A percentile compares a stretch with the other conserved stretches of the same genome.
Conservation (phyloP, 768 basidiomycete species). For the Mycena sanguinolenta region DNA sequence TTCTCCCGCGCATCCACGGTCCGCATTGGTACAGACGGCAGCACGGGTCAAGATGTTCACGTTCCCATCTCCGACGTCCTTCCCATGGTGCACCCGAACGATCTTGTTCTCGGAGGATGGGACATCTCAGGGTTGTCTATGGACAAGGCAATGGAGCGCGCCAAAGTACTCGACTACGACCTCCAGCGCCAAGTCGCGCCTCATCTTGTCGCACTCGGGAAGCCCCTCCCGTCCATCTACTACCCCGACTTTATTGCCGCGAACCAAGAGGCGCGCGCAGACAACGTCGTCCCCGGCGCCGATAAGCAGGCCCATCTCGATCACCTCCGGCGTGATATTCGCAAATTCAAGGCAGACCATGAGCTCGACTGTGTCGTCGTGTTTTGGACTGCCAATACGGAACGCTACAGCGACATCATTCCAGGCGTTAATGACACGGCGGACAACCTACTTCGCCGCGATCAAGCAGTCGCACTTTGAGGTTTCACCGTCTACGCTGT, state of each 20-base stretch:
- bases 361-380: slow-evolving; percentile 90
- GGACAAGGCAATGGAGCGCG: slow-evolving; percentile 94
- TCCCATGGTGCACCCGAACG: slow-evolving; percentile 98
- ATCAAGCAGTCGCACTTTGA: slow-evolving; percentile 91
- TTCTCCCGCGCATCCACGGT: slow-evolving; percentile 97
- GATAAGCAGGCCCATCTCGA: slow-evolving; percentile 95
- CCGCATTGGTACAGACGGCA: slow-evolving; percentile 86
- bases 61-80: slow-evolving; percentile 93
- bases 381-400: slow-evolving; percentile 99
- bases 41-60: slow-evolving; percentile 89
- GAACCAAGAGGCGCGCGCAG: slow-evolving; percentile 96
- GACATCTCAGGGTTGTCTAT: slow-evolving; percentile 90
- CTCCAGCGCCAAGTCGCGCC: slow-evolving; percentile 95
- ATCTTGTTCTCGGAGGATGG: slow-evolving; percentile 99
- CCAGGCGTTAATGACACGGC: slow-evolving; percentile 96
- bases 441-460: slow-evolving; percentile 83
- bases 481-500: slow-evolving; percentile 96
- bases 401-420: slow-evolving; percentile 96
- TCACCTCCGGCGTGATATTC: slow-evolving; percentile 92
- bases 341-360: slow-evolving; percentile 89
- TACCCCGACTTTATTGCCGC: slow-evolving; percentile 98
- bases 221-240: slow-evolving; percentile 94
- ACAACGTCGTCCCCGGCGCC: slow-evolving; percentile 88
- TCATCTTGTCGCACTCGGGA: slow-evolving; percentile 82
- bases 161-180: slow-evolving; percentile 95